Conservation (phyloP, 2,329 filamentous ascomycete species). For the Truncatella angustata region DNA sequence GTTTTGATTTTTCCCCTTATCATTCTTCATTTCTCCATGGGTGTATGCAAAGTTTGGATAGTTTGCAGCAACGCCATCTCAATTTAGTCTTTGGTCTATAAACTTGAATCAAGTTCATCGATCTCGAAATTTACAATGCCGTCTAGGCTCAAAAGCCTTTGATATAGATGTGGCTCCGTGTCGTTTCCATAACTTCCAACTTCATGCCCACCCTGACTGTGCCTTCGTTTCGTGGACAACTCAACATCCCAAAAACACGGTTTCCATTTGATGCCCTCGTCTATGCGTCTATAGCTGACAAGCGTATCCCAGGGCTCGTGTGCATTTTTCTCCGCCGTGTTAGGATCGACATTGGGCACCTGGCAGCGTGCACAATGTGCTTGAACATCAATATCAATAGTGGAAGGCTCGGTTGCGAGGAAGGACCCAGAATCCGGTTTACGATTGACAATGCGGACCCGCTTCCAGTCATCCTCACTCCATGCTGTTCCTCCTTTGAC, state of each 20-base stretch:
- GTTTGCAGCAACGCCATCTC: too few species aligned
- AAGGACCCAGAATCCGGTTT: not conserved
- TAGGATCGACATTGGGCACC: constrained; percentile 63
- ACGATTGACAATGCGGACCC: constrained; percentile 42
- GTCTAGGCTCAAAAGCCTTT: constrained; percentile 10
- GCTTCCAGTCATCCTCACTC: constrained; percentile 64
- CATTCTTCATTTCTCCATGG: too few species aligned
- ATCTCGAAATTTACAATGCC: too few species aligned
- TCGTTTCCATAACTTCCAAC: constrained; percentile 57
- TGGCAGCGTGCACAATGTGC: constrained; percentile 60
- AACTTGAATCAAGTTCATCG: not conserved
- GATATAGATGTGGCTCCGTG: constrained; percentile 45
- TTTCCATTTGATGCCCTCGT: constrained; percentile 60
- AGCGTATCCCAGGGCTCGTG: constrained; percentile 61
- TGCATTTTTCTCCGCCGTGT: constrained; percentile 57
- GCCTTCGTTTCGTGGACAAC: constrained; percentile 55
- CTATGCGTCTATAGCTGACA: constrained; percentile 58
- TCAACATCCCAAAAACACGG: constrained; percentile 68
- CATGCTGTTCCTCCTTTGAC: constrained; percentile 54
- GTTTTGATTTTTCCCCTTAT: too few species aligned
- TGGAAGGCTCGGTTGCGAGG: not conserved
- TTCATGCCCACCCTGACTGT: constrained; percentile 55
- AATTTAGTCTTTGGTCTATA: not conserved
- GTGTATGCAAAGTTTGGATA: too few species aligned
- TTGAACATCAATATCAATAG: constrained; percentile 53